Percentiles rank a stretch among this genome's conserved stretches.
Conservation (phyloP, 208 protist genomes). For the Leishmania amazonensis region DNA sequence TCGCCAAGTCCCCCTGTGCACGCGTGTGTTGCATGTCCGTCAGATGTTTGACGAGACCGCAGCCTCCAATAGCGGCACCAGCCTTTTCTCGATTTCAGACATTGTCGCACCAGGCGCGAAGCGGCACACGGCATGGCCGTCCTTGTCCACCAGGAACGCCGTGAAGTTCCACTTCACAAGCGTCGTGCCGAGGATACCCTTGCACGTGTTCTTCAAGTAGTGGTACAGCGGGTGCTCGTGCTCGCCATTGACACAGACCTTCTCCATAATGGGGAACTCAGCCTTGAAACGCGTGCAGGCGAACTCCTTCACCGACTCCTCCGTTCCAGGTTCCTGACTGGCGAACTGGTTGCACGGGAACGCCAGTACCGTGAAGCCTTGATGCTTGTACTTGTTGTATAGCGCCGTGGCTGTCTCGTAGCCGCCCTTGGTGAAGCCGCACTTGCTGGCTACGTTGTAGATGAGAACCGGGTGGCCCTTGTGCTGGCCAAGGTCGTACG, state of each 20-base stretch:
- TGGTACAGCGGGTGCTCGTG: slow-evolving; percentile 80
- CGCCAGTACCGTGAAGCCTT: slow-evolving; percentile 88
- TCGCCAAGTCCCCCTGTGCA: background rate
- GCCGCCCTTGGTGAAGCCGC: slow-evolving; percentile 83
- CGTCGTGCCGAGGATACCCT: slow-evolving; percentile 63
- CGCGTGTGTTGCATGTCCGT: background rate
- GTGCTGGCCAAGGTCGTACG: slow-evolving; percentile 84
- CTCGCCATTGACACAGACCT: slow-evolving; percentile 90
- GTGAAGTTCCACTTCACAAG: slow-evolving; percentile 96
- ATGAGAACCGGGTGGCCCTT: slow-evolving; percentile 90
- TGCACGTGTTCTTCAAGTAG: slow-evolving; percentile 74
- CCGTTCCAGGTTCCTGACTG: slow-evolving; percentile 80
- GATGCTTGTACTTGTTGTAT: slow-evolving; percentile 88
- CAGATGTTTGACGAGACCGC: background rate
- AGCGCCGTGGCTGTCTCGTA: slow-evolving; percentile 79
- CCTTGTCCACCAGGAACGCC: slow-evolving; percentile 85
- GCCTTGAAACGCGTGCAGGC: slow-evolving; percentile 65
- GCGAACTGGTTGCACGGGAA: slow-evolving; percentile 95
- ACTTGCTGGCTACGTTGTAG: slow-evolving; percentile 93
- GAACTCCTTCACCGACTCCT: slow-evolving; percentile 77
- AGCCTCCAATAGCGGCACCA: slow-evolving; percentile 59
- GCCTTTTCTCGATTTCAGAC: slow-evolving; percentile 63
- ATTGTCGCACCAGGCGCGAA: slow-evolving; percentile 67
- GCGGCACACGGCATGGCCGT: slow-evolving; percentile 67
- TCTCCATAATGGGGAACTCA: slow-evolving; percentile 89